Conservation (phyloP, 139 green algal species). For the Deuterostichococcus epilithicus region DNA sequence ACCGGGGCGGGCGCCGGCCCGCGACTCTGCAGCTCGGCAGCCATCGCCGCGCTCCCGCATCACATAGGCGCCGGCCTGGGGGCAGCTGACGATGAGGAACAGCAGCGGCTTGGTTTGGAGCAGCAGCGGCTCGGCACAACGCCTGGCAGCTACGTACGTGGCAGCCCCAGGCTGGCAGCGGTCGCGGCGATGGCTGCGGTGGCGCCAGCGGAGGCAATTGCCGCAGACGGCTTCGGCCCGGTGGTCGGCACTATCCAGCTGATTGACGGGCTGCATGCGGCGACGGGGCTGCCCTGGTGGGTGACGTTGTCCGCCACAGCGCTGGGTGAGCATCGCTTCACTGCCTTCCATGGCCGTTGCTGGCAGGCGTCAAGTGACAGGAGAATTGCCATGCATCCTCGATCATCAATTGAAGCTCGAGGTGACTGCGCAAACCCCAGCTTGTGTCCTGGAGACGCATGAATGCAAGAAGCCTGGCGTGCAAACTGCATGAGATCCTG, state of each 20-base stretch:
- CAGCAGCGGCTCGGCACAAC: no score
- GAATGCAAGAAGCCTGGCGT: neutral
- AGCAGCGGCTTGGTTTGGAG: no score
- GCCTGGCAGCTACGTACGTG: no score
- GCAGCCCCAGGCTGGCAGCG: neutral
- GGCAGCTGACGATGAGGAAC: no score
- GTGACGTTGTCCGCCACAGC: conserved; percentile 32
- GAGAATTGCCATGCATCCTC: no score
- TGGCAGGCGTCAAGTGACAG: no score
- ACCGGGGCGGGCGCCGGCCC: no score
- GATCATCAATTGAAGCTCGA: neutral
- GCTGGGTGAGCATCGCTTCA: conserved; percentile 12
- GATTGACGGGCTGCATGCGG: conserved; percentile 41
- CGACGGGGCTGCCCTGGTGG: conserved; percentile 63
- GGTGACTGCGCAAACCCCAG: neutral
- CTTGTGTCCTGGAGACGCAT: neutral
- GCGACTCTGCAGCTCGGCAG: no score
- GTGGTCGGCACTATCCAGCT: conserved; percentile 11
- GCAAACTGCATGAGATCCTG: neutral
- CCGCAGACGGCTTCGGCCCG: neutral
- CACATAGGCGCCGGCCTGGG: no score
- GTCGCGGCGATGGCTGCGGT: neutral
- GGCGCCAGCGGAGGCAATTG: neutral
- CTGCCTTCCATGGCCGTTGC: neutral
- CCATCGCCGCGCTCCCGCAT: no score